These are phyloP conservation scores for Effrenium voratum DNA, from an alignment of 73 alveolate genomes.

Conservation along the genomic window DNA sequence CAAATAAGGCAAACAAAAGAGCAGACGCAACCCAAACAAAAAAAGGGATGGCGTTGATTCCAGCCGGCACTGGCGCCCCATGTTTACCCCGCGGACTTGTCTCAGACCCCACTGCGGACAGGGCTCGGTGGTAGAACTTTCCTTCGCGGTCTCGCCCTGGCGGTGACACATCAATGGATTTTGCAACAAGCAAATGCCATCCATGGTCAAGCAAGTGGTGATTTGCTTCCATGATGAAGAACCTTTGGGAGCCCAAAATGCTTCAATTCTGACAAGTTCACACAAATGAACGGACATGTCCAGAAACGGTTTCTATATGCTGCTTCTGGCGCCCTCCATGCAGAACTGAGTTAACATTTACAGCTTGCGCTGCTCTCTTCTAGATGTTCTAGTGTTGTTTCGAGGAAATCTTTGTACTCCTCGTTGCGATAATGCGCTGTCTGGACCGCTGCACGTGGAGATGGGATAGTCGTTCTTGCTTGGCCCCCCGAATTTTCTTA, in stretches of 20 bases:
- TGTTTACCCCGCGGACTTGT: not conserved
- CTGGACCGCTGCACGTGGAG: too few species aligned
- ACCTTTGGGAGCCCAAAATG: not conserved
- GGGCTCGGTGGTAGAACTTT: constrained; percentile 45
- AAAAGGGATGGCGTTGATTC: not conserved
- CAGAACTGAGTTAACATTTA: too few species aligned
- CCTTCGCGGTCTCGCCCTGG: constrained; percentile 86
- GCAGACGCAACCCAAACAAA: too few species aligned
- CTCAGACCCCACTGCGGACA: not conserved
- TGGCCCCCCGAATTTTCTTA: not conserved
- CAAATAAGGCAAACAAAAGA: too few species aligned
- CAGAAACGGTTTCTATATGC: not conserved
- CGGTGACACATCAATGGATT: not conserved
- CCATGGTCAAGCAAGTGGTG: not conserved
- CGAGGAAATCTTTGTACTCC: too few species aligned
- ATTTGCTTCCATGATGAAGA: not conserved
- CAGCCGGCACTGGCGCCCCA: not conserved
- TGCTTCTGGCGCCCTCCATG: not conserved
- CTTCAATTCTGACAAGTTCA: not conserved
- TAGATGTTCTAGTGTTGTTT: too few species aligned
- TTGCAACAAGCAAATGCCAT: not conserved
- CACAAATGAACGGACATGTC: not conserved
- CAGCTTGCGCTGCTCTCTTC: too few species aligned
- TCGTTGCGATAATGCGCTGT: too few species aligned
- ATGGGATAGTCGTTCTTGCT: not conserved